A percentile compares a stretch with the other conserved stretches of the same genome.
phyloP scores from a whole-genome alignment of 352 stramenopile species.

The Aphanomyces stellatus region DNA sequence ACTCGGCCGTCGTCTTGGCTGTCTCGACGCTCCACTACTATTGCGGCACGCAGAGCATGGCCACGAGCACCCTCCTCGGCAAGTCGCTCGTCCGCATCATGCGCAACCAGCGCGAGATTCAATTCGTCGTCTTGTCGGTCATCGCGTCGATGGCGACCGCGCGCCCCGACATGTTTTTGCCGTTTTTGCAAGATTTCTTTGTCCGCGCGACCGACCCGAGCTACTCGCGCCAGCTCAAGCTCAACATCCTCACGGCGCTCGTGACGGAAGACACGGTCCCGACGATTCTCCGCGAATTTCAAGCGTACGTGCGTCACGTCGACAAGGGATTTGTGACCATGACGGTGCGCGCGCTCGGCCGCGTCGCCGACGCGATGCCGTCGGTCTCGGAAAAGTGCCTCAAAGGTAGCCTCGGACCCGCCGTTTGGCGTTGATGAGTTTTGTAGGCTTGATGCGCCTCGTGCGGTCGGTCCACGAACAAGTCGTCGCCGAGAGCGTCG shows the following conservation, averaged over 20 bases:
- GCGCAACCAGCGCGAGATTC: conserved; percentile 94
- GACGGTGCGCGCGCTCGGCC: conserved; percentile 89
- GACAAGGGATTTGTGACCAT: conserved; percentile 94
- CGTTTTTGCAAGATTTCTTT: conserved; percentile 97
- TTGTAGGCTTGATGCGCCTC: conserved; percentile 54
- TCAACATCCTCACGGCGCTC: conserved; percentile 94
- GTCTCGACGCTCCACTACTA: conserved; percentile 97
- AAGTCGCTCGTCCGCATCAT: conserved; percentile 95
- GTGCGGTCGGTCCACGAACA: conserved; percentile 78
- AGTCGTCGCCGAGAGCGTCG: conserved; percentile 92
- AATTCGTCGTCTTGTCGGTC: conserved; percentile 95
- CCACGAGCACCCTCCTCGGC: conserved; percentile 86
- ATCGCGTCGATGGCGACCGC: conserved; percentile 93
- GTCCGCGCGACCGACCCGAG: conserved; percentile 91
- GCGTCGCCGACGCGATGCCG: conserved; percentile 86
- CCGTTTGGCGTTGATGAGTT: too few species aligned
- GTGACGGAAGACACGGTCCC: conserved; percentile 89
- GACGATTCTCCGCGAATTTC: conserved; percentile 93
- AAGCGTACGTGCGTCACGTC: conserved; percentile 93
- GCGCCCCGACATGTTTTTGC: conserved; percentile 92
- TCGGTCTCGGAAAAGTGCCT: conserved; percentile 87
- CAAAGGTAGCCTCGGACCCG: conserved; percentile 59
- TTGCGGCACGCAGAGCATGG: conserved; percentile 86
- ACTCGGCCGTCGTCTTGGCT: conserved; percentile 94
- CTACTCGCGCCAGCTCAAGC: conserved; percentile 95